Evolutionary conservation across 139 green algal genomes (phyloP), one percentile per base, ranked within the genome.

Genomic region (Monoraphidium neglectum): DNA sequence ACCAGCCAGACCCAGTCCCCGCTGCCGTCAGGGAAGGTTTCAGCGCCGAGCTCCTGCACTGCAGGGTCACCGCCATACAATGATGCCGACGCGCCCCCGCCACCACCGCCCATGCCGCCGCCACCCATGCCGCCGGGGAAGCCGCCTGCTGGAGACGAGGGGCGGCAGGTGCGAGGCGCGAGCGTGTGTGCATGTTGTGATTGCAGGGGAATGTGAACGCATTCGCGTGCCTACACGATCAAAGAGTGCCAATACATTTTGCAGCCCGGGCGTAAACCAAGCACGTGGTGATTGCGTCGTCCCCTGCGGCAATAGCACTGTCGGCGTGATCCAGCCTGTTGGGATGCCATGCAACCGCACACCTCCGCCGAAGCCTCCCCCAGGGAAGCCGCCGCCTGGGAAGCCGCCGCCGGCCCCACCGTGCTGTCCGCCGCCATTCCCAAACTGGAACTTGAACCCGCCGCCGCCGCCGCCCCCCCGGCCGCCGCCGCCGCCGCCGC

Each of bases 1-100:
- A 85, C 54, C 30, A 96, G 57, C 68, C 81, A 94, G 1, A 94
- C 77, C 86, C 84, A 93, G 18, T 88, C 81, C 4, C 69, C 71
- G n/a, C 78, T 81, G 13, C 13, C 35, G 1, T 26, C 36, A 0
- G 92, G 90, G 33, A 96, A 90, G 53, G 74, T 89, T 70, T 76
- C 73, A 4, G 61, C 51, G 0, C 56, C 81, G 28, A 96, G 51
- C 24, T 84, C 47, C 33, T 83, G 37, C 40, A 95, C 84, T 47
- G 86, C 47, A 15, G 68, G 43, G 69, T 93, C 81, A 3, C 80
- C 77, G 1, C 79, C 81, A 77, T 94, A 95, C 63, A 94, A 74
- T 32, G 69, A 24, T 64, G 32, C 26, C 38, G 56, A 51, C 24
- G 32, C 53, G 21, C 72, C 53, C 0, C 69, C 69, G n/a, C 70